phyloP scores from a whole-genome alignment of 139 green algal species.

The Coelastrella sp. region DNA sequence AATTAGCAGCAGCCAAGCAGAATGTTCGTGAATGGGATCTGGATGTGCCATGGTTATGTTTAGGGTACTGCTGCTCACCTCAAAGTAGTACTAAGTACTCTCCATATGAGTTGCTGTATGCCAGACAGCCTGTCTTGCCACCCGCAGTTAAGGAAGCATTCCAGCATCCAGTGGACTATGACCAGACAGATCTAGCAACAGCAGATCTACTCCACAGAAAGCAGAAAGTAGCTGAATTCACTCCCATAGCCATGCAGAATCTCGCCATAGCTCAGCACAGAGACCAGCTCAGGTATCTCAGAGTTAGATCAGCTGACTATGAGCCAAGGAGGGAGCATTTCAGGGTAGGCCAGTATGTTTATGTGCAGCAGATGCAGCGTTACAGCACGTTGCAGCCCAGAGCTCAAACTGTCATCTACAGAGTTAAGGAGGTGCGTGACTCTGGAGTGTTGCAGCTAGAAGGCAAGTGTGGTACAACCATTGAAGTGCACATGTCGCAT shows the following conservation, averaged over 20 bases:
- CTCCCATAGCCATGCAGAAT: not conserved
- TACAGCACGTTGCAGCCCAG: not conserved
- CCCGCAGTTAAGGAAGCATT: conserved; percentile 13
- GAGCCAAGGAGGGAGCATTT: not conserved
- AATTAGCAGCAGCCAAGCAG: not conserved
- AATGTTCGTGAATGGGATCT: conserved; percentile 14
- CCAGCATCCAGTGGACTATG: not conserved
- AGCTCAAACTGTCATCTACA: not conserved
- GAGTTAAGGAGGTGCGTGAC: not conserved
- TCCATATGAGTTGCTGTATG: conserved; percentile 50
- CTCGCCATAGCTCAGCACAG: not conserved
- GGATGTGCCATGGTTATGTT: not conserved
- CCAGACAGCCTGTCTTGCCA: conserved; percentile 12
- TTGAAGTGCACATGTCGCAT: not conserved
- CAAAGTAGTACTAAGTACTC: conserved; percentile 13
- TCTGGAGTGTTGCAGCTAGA: conserved; percentile 24
- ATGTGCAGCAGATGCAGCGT: not conserved
- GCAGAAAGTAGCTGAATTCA: not conserved
- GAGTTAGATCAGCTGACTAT: conserved; percentile 15
- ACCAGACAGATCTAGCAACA: not conserved
- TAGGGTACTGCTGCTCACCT: conserved; percentile 37
- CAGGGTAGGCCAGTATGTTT: conserved; percentile 29
- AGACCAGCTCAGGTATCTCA: not conserved
- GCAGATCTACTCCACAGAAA: conserved; percentile 8
- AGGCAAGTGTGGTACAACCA: conserved; percentile 3